Conservation (phyloP, 2,329 filamentous ascomycete genomes). For the Cercospora sesami region DNA sequence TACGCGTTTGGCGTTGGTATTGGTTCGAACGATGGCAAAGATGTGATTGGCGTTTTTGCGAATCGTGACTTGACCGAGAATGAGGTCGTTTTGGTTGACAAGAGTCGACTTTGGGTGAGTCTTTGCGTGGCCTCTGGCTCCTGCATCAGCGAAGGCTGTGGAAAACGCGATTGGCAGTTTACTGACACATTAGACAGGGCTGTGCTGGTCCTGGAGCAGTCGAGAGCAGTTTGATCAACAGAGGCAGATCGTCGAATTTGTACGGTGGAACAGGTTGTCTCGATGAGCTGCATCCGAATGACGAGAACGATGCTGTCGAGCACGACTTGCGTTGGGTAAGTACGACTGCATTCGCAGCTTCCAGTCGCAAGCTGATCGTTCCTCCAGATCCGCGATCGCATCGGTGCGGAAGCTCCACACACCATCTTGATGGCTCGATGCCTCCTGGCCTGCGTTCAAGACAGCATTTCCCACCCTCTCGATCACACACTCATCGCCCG, state of each 20-base stretch:
- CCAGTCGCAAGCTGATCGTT: not conserved
- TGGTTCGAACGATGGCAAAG: constrained; percentile 19
- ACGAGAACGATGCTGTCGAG: constrained; percentile 18
- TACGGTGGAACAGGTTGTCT: constrained; percentile 26
- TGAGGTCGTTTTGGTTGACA: constrained; percentile 29
- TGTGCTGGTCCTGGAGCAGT: constrained; percentile 23
- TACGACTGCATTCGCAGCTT: constrained; percentile 18
- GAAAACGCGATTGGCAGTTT: not conserved
- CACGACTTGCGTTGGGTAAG: constrained; percentile 31
- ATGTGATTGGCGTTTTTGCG: constrained; percentile 36
- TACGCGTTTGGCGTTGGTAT: constrained; percentile 29
- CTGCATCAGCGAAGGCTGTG: not conserved
- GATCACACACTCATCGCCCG: constrained; percentile 32
- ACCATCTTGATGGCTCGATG: constrained; percentile 27
- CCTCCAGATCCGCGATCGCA: constrained; percentile 17
- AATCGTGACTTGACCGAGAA: constrained; percentile 23
- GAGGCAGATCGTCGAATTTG: constrained; percentile 19
- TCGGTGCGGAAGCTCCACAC: constrained; percentile 13
- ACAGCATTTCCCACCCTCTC: constrained; percentile 29
- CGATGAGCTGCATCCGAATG: constrained; percentile 30
- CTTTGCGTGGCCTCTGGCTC: not conserved
- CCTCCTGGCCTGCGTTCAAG: constrained; percentile 25
- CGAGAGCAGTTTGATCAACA: not conserved
- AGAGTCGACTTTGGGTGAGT: constrained; percentile 33
- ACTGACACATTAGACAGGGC: constrained; percentile 15